Evolutionary conservation across 441 rosid genomes (phyloP), one percentile per base, ranked within the genome.

Genomic region (Populus trichocarpa): DNA sequence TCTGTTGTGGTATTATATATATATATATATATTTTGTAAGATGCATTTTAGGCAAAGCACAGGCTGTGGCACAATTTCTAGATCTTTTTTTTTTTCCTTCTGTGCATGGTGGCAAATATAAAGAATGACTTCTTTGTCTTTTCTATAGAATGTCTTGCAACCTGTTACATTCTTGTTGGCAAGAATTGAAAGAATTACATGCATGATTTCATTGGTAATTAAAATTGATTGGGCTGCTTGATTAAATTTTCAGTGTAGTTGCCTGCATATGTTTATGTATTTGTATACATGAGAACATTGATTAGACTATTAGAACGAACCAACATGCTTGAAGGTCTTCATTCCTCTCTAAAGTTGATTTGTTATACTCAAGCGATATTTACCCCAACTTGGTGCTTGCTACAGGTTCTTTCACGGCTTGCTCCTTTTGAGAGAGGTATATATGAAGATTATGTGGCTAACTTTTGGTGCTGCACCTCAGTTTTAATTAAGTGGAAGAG

Each of bases 341-440:
- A 65, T 64, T 75, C 63, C 22, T 53, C 61, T 50, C 9, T 30
- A 66, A 28, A 23, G 32, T 67, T 42, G 36, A 16, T 40, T 67
- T 20, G 10, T 12, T 64, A 28, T 42, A 30, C 4, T 30, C 28
- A 40, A n/a, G 12, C 74, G 33, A 40, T 57, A 26, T 73, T 79
- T 25, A 12, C 16, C 23, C 36, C 20, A 67, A 12, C 36, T 18
- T 70, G 42, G 63, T 83, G 63, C 73, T 75, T 79, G 66, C 16
- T 64, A 40, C 88, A 96, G 97, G 97, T 93, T 85, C 85, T 93
- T 57, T 89, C 89, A 64, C 96, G 93, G 76, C 94, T 94, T 80
- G 97, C 97, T 82, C 99, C 99, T 53, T 96, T 94, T 65, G 96
- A 94, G 84, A 91, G 99, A 81, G 98, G 99, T 67, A 87, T 96